These are phyloP conservation scores for Beta macrorhiza DNA, from an alignment of 179 eudicot species.

Conservation along the genomic window DNA sequence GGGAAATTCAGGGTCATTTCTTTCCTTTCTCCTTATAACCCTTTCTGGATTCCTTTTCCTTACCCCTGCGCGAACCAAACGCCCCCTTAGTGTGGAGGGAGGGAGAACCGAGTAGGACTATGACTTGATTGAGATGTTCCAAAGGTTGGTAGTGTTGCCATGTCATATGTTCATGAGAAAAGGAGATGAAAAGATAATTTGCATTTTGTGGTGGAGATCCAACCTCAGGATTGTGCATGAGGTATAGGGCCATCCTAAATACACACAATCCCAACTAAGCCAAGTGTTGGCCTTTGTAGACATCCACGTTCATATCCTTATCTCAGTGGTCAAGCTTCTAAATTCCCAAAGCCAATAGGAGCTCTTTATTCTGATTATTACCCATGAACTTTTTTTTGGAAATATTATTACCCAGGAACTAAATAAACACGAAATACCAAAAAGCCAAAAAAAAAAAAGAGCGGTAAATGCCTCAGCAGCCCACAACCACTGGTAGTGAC, in stretches of 20 bases:
- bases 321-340: conserved; percentile 1
- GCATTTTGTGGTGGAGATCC: background rate
- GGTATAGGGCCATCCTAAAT: background rate
- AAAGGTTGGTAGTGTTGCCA: background rate
- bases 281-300: conserved; percentile 9
- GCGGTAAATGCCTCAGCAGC: background rate
- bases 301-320: conserved; percentile 11
- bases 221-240: background rate
- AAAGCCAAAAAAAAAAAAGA: background rate
- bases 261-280: conserved; percentile 5
- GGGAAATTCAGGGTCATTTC: too few relatives aligned
- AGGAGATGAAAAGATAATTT: background rate
- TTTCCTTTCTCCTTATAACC: too few relatives aligned
- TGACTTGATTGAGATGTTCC: background rate
- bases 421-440: background rate
- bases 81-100: too few relatives aligned
- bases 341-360: background rate
- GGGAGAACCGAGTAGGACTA: too few relatives aligned
- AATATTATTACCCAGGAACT: background rate
- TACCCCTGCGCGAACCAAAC: too few relatives aligned
- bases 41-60: too few relatives aligned
- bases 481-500: conserved; percentile 16
- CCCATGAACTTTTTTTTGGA: background rate
- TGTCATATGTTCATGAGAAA: too few relatives aligned
- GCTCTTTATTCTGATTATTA: conserved; percentile 1